Percentiles rank a stretch among this genome's conserved stretches.
Conservation (phyloP, 2,329 filamentous ascomycete genomes). For the Xylaria polymorpha region DNA sequence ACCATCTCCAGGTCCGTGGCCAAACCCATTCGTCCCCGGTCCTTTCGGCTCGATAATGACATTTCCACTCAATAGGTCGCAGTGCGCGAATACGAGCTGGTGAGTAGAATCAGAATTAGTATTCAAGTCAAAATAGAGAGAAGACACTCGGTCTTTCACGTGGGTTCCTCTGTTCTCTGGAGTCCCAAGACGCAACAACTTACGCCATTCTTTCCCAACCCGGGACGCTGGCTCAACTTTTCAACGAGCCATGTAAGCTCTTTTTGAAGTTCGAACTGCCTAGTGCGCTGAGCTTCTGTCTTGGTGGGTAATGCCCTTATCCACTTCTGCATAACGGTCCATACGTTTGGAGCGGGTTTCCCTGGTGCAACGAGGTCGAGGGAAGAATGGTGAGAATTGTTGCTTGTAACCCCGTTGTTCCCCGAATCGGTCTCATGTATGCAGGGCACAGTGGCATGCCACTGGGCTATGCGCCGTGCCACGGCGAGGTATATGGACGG, state of each 20-base stretch:
- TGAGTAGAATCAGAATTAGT: not conserved
- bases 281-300: conserved; percentile 74
- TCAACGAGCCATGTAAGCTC: conserved; percentile 78
- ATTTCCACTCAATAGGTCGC: conserved; percentile 95
- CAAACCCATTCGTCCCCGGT: conserved; percentile 46
- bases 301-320: conserved; percentile 82
- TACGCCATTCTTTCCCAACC: conserved; percentile 80
- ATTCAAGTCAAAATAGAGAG: not conserved
- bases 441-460: conserved; percentile 82
- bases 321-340: conserved; percentile 98
- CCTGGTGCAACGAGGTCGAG: conserved; percentile 68
- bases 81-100: conserved; percentile 91
- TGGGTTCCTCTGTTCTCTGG: conserved; percentile 2
- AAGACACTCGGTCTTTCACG: not conserved
- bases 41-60: conserved; percentile 80
- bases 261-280: conserved; percentile 75
- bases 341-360: conserved; percentile 85
- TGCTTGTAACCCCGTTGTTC: conserved; percentile 51
- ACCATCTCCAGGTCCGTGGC: conserved; percentile 29
- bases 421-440: conserved; percentile 54
- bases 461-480: conserved; percentile 86
- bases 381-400: conserved; percentile 53
- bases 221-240: conserved; percentile 79
- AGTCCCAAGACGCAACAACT: conserved; percentile 49
- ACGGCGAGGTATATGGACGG: conserved; percentile 84